Conservation (phyloP, 2,329 filamentous ascomycete species). For the Aspergillus terreus region DNA sequence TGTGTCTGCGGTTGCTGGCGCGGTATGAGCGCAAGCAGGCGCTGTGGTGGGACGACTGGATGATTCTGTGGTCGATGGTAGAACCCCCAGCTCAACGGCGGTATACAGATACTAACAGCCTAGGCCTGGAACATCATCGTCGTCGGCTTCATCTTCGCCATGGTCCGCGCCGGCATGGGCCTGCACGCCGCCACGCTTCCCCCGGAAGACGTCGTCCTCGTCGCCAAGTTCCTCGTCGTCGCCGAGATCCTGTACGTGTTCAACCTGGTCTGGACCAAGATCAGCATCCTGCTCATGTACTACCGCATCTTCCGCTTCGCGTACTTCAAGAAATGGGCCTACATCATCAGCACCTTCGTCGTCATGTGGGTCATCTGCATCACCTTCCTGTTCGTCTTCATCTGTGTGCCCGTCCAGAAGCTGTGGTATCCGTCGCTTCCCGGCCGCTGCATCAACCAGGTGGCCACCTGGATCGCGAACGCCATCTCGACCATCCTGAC, state of each 20-base stretch:
- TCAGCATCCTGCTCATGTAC: conserved; percentile 26
- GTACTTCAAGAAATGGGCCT: conserved; percentile 27
- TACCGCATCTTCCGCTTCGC: conserved; percentile 26
- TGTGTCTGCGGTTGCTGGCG: conserved; percentile 41
- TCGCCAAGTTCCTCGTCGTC: conserved; percentile 32
- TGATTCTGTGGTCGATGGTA: conserved; percentile 50
- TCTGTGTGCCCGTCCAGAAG: conserved; percentile 27
- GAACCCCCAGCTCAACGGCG: no score
- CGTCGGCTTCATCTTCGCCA: conserved; percentile 48
- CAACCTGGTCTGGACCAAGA: conserved; percentile 27
- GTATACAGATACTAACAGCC: not conserved
- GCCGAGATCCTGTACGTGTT: conserved; percentile 40
- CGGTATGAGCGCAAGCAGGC: conserved; percentile 42
- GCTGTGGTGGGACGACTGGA: conserved; percentile 52
- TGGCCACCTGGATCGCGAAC: conserved; percentile 25
- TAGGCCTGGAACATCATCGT: conserved; percentile 30
- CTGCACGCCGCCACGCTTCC: conserved; percentile 43
- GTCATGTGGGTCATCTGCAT: conserved; percentile 25
- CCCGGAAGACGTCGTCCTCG: conserved; percentile 28
- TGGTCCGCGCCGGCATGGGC: conserved; percentile 48
- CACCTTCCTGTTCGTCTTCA: conserved; percentile 27
- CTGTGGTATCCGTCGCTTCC: conserved; percentile 24
- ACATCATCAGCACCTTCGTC: conserved; percentile 22
- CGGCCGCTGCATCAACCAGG: conserved; percentile 26
- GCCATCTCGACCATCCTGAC: conserved; percentile 21